Evolutionary conservation across 2,329 filamentous ascomycete genomes (phyloP), one percentile per base, ranked within the genome.

Genomic region (Ciborinia camelliae): DNA sequence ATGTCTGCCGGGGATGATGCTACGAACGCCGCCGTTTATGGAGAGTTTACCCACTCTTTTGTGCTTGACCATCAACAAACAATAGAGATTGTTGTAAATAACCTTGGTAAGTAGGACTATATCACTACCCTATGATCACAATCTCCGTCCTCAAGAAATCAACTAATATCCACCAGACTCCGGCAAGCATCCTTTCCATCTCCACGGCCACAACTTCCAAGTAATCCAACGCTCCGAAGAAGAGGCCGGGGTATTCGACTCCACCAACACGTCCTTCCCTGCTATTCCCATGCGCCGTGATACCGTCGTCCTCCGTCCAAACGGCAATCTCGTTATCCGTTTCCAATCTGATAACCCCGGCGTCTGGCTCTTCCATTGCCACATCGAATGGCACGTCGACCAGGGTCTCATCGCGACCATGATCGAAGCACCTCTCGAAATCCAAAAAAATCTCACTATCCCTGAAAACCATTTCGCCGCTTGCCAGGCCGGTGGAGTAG

Each of bases 141-240:
- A 47, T 2, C 8, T 12, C 10, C 32, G 52, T 48, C 35, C 48
- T 66, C 50, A 68, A 32, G 5, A 9, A 32, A n/a, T 23, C 14
- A 2, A 35, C 45, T 47, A 30, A 51, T 12, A 20, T 10, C n/a
- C 10, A 35, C 14, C 51, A 73, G 90, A 94, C 71, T 71, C 80
- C 61, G 79, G 90, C 51, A 87, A 86, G 26, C 90, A 92, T 72
- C 91, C 87, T 0, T 89, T 89, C 78, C 87, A 90, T 77, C 78
- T 96, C 2, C 92, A 95, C 79, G 90, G 90, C 0, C 89, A 90
- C 59, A 77, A 86, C 5, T 92, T 93, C 79, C 90, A 91, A 71
- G 80, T 88, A 4, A 74, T 91, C 43, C 80, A 83, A 68, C 86
- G 89, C 32, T 84, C 83, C 1, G 77, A 75, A 0, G 85, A 87